phyloP scores from a whole-genome alignment of 2,329 filamentous ascomycete species.

The Trichoderma sp. region DNA sequence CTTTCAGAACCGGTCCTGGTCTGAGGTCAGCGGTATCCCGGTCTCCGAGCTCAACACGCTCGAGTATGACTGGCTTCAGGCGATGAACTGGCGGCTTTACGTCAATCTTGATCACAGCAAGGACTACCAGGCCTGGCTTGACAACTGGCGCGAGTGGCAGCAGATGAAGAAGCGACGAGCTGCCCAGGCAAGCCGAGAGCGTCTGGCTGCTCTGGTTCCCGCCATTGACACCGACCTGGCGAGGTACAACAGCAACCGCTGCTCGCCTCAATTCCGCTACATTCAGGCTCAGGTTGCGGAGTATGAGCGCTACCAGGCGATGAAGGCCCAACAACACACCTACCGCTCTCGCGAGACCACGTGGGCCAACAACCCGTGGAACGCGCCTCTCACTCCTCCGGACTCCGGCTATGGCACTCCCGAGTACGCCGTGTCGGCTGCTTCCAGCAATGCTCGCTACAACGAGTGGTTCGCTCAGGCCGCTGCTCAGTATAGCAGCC shows the following conservation, averaged over 20 bases:
- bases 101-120: constrained; percentile 79
- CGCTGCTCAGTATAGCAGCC: constrained; percentile 47
- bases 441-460: constrained; percentile 58
- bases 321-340: constrained; percentile 45
- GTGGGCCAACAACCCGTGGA: constrained; percentile 51
- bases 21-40: constrained; percentile 87
- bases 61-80: constrained; percentile 84
- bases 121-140: constrained; percentile 66
- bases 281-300: constrained; percentile 59
- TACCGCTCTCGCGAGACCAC: constrained; percentile 50
- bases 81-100: constrained; percentile 83
- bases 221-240: constrained; percentile 50
- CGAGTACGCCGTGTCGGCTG: constrained; percentile 59
- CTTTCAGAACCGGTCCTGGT: constrained; percentile 96
- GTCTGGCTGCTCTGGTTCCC: constrained; percentile 52
- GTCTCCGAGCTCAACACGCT: constrained; percentile 82
- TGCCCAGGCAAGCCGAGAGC: constrained; percentile 53
- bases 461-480: constrained; percentile 59
- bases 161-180: constrained; percentile 57
- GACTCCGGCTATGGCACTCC: constrained; percentile 65
- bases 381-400: constrained; percentile 58
- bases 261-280: constrained; percentile 49
- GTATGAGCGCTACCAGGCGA: constrained; percentile 52
- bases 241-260: constrained; percentile 45
- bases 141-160: constrained; percentile 62